Conservation (phyloP, 495 filamentous ascomycete genomes). For the Aspergillus baeticus region DNA sequence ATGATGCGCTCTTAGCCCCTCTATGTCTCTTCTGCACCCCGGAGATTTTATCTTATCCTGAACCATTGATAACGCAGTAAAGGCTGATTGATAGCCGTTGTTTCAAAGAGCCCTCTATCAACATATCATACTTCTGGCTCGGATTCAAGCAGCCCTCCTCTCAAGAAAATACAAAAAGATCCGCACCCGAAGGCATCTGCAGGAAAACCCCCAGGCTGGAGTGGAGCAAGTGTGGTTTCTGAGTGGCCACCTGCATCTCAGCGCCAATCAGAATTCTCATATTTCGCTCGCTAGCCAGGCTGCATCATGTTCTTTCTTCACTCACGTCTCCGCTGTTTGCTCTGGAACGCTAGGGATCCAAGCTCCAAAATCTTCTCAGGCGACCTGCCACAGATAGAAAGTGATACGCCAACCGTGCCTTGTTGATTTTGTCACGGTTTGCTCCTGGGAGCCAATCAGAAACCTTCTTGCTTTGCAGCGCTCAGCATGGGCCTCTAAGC, state of each 20-base stretch:
- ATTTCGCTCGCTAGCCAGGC: background rate
- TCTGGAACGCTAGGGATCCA: slow-evolving; percentile 12
- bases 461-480: background rate
- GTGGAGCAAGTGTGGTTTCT: background rate
- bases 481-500: background rate
- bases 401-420: slow-evolving; percentile 13
- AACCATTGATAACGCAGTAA: background rate
- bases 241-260: background rate
- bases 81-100: no score
- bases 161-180: background rate
- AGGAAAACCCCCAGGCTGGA: background rate
- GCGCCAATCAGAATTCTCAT: slow-evolving; percentile 5
- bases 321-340: background rate
- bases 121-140: no score
- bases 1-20: background rate
- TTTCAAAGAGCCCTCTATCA: no score
- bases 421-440: slow-evolving; percentile 5
- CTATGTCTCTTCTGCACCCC: background rate
- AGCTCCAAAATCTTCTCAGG: slow-evolving; percentile 16
- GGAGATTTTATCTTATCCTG: background rate
- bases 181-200: no score
- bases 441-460: background rate
- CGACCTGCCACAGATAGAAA: slow-evolving; percentile 24
- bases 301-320: background rate
- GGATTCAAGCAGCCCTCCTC: no score